A percentile compares a stretch with the other conserved stretches of the same genome.
phyloP scores from a whole-genome alignment of 2,329 filamentous ascomycete species.

The Colletotrichum melonis region DNA sequence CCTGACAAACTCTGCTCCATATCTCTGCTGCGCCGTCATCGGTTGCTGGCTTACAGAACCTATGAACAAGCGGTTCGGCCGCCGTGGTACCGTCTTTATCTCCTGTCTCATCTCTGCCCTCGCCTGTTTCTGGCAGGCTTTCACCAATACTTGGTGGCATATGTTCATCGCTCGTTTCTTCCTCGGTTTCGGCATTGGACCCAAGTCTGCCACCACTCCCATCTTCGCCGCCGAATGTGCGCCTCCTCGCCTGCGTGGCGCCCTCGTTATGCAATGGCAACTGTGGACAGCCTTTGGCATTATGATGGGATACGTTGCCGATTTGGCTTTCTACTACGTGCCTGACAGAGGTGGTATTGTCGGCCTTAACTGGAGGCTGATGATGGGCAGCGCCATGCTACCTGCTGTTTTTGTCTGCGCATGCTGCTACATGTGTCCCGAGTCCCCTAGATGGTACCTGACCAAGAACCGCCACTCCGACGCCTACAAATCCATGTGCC shows the following conservation, averaged over 20 bases:
- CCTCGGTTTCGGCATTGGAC: slow-evolving; percentile 77
- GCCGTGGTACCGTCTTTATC: slow-evolving; percentile 77
- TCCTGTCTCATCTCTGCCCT: slow-evolving; percentile 71
- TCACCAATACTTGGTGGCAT: slow-evolving; percentile 67
- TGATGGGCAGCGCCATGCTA: slow-evolving; percentile 75
- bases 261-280: slow-evolving; percentile 81
- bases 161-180: slow-evolving; percentile 77
- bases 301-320: slow-evolving; percentile 68
- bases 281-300: slow-evolving; percentile 65
- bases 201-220: slow-evolving; percentile 76
- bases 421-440: slow-evolving; percentile 62
- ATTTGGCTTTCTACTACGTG: slow-evolving; percentile 70
- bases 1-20: slow-evolving; percentile 70
- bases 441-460: slow-evolving; percentile 64
- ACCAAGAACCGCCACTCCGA: slow-evolving; percentile 57
- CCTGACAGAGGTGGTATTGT: slow-evolving; percentile 60
- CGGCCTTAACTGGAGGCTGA: slow-evolving; percentile 74
- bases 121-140: slow-evolving; percentile 63
- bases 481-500: slow-evolving; percentile 58
- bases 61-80: slow-evolving; percentile 76
- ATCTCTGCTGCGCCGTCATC: slow-evolving; percentile 74
- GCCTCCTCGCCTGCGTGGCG: slow-evolving; percentile 72
- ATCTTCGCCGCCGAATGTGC: slow-evolving; percentile 77
- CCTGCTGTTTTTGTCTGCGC: slow-evolving; percentile 67
- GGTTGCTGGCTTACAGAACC: slow-evolving; percentile 82